phyloP scores from a whole-genome alignment of 495 filamentous ascomycete species.

The Neurospora sublineolata region DNA sequence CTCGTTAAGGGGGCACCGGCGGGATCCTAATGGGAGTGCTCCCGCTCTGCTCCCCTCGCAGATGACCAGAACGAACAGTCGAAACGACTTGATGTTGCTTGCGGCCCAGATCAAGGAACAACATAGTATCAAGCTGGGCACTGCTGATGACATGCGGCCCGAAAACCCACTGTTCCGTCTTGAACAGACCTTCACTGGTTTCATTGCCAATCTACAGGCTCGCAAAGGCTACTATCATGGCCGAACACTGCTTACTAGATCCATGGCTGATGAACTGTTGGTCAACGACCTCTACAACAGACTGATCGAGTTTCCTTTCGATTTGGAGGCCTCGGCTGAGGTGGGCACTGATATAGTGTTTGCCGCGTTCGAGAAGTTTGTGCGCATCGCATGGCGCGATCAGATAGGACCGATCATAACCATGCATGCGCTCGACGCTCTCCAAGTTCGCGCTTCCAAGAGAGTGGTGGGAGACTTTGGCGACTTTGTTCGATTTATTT shows the following conservation, averaged over 20 bases:
- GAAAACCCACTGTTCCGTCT: slow-evolving; percentile 53
- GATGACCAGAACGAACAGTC: slow-evolving; percentile 30
- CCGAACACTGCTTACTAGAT: slow-evolving; percentile 56
- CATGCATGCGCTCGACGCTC: slow-evolving; percentile 45
- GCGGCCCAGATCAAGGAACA: slow-evolving; percentile 34
- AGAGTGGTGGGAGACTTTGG: slow-evolving; percentile 71
- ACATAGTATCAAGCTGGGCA: slow-evolving; percentile 34
- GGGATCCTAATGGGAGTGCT: slow-evolving; percentile 25
- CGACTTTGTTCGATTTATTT: slow-evolving; percentile 64
- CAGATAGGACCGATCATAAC: slow-evolving; percentile 77
- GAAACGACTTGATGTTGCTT: slow-evolving; percentile 32
- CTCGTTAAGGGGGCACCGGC: slow-evolving; percentile 23
- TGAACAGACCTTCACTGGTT: slow-evolving; percentile 78
- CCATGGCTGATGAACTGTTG: slow-evolving; percentile 58
- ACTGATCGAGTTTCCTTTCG: slow-evolving; percentile 69
- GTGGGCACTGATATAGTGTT: slow-evolving; percentile 82
- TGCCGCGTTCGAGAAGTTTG: slow-evolving; percentile 86
- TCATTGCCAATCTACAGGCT: slow-evolving; percentile 68
- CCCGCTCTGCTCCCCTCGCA: slow-evolving; percentile 18
- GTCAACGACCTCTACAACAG: slow-evolving; percentile 90
- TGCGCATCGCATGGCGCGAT: slow-evolving; percentile 77
- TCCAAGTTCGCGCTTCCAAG: slow-evolving; percentile 66
- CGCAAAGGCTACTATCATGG: slow-evolving; percentile 80
- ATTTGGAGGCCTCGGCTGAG: slow-evolving; percentile 60
- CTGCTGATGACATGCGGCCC: slow-evolving; percentile 33